phyloP scores from a whole-genome alignment of 345 rosid genomes.

The Bruguiera parviflora region DNA sequence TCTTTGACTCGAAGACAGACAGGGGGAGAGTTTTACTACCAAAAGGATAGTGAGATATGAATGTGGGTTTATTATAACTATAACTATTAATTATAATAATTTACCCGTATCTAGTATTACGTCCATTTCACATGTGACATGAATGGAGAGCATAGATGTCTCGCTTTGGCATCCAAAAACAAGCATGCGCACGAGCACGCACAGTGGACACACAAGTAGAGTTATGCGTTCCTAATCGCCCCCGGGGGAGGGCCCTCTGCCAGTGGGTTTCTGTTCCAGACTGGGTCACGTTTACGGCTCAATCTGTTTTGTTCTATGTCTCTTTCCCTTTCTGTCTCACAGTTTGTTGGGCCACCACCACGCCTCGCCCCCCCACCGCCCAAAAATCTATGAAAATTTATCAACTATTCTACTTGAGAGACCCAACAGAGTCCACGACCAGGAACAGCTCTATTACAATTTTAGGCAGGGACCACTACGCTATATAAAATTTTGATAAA shows the following conservation, averaged over 20 bases:
- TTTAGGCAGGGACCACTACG: too few relatives aligned
- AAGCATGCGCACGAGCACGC: conserved; percentile 22
- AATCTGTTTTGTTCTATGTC: too few relatives aligned
- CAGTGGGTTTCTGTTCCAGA: not conserved
- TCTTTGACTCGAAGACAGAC: too few relatives aligned
- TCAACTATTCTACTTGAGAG: not conserved
- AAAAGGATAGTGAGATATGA: too few relatives aligned
- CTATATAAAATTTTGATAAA: too few relatives aligned
- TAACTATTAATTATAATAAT: too few relatives aligned
- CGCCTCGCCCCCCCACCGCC: conserved; percentile 27
- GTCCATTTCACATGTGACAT: too few relatives aligned
- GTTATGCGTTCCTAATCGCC: not conserved
- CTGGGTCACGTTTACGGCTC: not conserved
- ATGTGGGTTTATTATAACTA: too few relatives aligned
- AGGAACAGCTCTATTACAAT: conserved; percentile 8
- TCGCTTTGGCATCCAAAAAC: conserved; percentile 16
- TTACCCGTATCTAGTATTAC: too few relatives aligned
- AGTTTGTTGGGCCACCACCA: conserved; percentile 20
- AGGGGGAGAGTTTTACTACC: too few relatives aligned
- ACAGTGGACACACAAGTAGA: not conserved
- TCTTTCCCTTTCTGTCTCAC: conserved; percentile 8
- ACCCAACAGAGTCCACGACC: conserved; percentile 32
- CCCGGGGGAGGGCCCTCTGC: conserved; percentile 1
- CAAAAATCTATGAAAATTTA: conserved; percentile 8
- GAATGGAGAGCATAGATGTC: conserved; percentile 8